These are phyloP conservation scores for Ogataea sp. DNA, from an alignment of 805 yeast species.

Conservation along the genomic window DNA sequence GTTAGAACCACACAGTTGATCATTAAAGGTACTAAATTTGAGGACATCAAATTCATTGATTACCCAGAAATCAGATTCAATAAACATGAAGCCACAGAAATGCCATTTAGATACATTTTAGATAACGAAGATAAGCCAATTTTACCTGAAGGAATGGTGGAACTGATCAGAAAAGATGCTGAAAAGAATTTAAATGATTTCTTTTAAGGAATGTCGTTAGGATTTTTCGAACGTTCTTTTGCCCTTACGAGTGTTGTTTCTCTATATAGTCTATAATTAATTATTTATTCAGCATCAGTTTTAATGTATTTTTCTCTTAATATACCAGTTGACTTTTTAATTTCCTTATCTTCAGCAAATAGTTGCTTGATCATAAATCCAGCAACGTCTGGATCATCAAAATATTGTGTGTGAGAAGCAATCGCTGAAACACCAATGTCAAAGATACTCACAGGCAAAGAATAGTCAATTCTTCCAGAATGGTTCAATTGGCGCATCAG, in stretches of 20 bases:
- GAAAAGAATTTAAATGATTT: conserved; percentile 76
- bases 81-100: conserved; percentile 88
- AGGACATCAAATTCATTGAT: conserved; percentile 77
- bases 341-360: background rate
- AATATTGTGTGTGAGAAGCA: conserved; percentile 82
- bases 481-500: conserved; percentile 55
- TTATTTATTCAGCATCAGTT: too few species aligned
- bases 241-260: too few species aligned
- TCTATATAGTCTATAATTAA: background rate
- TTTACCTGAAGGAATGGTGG: conserved; percentile 86
- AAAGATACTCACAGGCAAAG: conserved; percentile 67
- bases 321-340: background rate
- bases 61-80: conserved; percentile 89
- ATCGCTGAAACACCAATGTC: conserved; percentile 78
- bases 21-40: conserved; percentile 52
- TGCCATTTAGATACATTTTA: conserved; percentile 91
- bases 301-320: background rate
- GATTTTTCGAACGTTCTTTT: too few species aligned
- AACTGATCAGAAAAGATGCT: conserved; percentile 76
- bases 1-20: conserved; percentile 84
- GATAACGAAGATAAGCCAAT: conserved; percentile 64
- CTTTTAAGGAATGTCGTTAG: too few species aligned
- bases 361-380: conserved; percentile 66
- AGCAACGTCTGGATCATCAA: conserved; percentile 81
- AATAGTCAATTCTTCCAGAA: conserved; percentile 76